A percentile compares a stretch with the other conserved stretches of the same genome.
Evolutionary conservation across 2,329 filamentous ascomycete genomes (phyloP).

Genomic region (Xenosphaeropsis pyriputrescens): DNA sequence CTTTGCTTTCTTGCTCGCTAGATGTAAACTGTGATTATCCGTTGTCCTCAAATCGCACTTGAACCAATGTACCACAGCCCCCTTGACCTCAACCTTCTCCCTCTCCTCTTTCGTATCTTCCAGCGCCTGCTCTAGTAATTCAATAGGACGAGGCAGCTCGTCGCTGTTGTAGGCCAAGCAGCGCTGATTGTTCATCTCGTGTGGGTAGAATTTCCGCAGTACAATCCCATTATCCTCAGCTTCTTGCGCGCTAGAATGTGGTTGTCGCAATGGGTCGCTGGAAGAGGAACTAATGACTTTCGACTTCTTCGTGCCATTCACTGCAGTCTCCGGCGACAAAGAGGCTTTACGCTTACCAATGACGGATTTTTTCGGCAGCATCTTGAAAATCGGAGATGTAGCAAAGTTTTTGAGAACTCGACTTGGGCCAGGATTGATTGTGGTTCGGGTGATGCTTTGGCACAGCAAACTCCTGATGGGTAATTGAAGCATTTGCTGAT

Average conservation of each 20-base stretch:
- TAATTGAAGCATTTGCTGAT: too few species aligned
- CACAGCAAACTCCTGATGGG: too few species aligned
- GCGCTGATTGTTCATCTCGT: constrained; percentile 71
- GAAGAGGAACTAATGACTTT: constrained; percentile 8
- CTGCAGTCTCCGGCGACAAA: too few species aligned
- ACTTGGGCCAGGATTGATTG: too few species aligned
- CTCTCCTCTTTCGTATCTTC: constrained; percentile 41
- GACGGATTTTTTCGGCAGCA: too few species aligned
- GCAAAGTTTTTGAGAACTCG: too few species aligned
- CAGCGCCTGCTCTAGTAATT: constrained; percentile 46
- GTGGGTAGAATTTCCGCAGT: constrained; percentile 64
- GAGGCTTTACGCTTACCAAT: too few species aligned
- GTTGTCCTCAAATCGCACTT: constrained; percentile 61
- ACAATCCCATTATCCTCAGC: constrained; percentile 44
- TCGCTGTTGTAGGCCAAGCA: constrained; percentile 61
- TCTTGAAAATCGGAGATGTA: too few species aligned
- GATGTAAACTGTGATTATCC: constrained; percentile 59
- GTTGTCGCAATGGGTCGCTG: constrained; percentile 8
- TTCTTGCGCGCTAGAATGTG: constrained; percentile 19
- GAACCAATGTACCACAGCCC: constrained; percentile 78
- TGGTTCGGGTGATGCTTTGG: too few species aligned
- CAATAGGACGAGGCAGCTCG: constrained; percentile 57
- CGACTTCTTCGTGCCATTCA: constrained; percentile 9
- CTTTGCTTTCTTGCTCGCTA: constrained; percentile 53
- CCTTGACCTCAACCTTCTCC: constrained; percentile 32